phyloP scores from a whole-genome alignment of 805 yeast species.

The Wickerhamiella alocasiicola region DNA sequence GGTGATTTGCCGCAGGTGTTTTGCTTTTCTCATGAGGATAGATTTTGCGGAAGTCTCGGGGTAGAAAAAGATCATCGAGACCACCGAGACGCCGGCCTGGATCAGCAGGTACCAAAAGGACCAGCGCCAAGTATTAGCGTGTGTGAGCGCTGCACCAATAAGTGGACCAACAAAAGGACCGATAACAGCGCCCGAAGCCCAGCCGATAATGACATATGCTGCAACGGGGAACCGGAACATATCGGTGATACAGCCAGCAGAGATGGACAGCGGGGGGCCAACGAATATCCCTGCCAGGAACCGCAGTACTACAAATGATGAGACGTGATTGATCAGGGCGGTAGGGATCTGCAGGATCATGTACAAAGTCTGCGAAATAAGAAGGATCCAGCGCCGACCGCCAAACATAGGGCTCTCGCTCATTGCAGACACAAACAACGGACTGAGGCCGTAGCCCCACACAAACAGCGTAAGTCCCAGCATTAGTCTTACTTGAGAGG shows the following conservation, averaged over 20 bases:
- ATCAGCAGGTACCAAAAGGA: constrained; percentile 40
- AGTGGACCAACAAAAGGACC: constrained; percentile 49
- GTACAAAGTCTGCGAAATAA: constrained; percentile 36
- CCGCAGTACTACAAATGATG: constrained; percentile 38
- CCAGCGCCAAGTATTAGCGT: constrained; percentile 40
- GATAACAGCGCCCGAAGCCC: constrained; percentile 43
- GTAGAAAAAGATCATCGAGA: constrained; percentile 30
- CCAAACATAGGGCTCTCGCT: constrained; percentile 35
- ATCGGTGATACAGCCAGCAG: constrained; percentile 47
- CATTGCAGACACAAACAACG: constrained; percentile 43
- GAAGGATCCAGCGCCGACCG: constrained; percentile 40
- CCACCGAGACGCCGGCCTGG: constrained; percentile 28
- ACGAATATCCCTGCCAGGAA: constrained; percentile 44
- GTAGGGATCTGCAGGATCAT: constrained; percentile 43
- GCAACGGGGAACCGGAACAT: constrained; percentile 32
- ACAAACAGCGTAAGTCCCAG: constrained; percentile 45
- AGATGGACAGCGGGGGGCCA: constrained; percentile 45
- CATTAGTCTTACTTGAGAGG: constrained; percentile 33
- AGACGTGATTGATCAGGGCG: constrained; percentile 39
- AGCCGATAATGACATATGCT: constrained; percentile 38
- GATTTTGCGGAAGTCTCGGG: constrained; percentile 41
- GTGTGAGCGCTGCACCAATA: constrained; percentile 40
- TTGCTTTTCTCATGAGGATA: constrained; percentile 37
- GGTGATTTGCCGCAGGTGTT: constrained; percentile 37
- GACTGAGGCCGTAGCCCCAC: constrained; percentile 49